Base-by-base conservation (phyloP, 768 basidiomycete species). In the Candolleomyces efflorescens region DNA sequence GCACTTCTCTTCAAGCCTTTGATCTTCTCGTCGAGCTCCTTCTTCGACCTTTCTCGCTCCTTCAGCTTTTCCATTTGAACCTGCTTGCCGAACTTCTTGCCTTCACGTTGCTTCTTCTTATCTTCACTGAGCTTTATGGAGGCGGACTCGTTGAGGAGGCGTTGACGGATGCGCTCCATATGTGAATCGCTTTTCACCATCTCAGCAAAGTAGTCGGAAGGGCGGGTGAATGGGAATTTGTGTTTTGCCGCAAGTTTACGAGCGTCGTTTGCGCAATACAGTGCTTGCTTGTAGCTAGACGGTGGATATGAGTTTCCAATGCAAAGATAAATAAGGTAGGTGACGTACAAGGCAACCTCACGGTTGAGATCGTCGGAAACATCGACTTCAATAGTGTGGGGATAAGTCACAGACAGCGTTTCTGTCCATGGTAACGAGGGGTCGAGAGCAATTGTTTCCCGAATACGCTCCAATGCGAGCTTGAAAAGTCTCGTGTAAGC, bases 81-180 rank as follows among this genome's bases (percentile, higher is more conserved):
- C 71, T 98, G 92, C 72, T 98, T 99, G 23, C 96, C 96, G 67
- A 92, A 97, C 78, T 98, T 98, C 79, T 98, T 98, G 55, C 93
- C 89, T 66, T 97, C 90, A 47, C 97, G 81, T 71, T 98, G 92
- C 64, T 87, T 89, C 62, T 90, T 83, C 66, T 93, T 94, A 55
- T 93, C 90, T 68, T 98, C 96, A 59, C 89, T 82, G 71, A 90
- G 91, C 71, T 97, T 94, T 64, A 98, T 94, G 0, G 82, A 80
- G 0, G 93, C 90, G 23, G 78, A 75, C 71, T 98, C 97, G 72
- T 98, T 91, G 24, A 98, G 79, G 23, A 98, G 73, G 17, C 89
- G 84, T 60, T 93, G 88, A 54, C 97, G 89, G 63, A 98, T 91
- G 59, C 94, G 86, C 69, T 97, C 94, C 97, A 99, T 99, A 73